phyloP scores from a whole-genome alignment of 805 yeast species.

The Yamadazyma laniorum region DNA sequence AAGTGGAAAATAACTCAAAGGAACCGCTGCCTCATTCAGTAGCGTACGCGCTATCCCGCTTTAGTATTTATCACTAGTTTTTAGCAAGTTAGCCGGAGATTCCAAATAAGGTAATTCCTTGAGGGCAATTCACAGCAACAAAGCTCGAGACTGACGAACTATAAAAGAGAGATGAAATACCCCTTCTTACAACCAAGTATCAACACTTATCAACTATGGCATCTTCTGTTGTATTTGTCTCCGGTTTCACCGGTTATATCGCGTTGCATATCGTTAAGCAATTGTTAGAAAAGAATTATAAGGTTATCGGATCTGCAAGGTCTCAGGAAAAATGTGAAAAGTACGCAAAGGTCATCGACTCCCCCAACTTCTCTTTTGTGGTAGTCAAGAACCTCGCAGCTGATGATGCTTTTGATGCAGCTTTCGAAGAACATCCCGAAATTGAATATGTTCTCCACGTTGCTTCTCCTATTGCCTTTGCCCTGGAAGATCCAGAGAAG shows the following conservation, averaged over 20 bases:
- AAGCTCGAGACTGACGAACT: too few relatives aligned
- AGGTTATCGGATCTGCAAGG: slow-evolving; percentile 52
- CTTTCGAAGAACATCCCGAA: slow-evolving; percentile 24
- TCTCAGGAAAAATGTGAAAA: slow-evolving; percentile 40
- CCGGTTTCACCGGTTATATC: slow-evolving; percentile 56
- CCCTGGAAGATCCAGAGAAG: slow-evolving; percentile 18
- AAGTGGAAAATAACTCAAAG: too few relatives aligned
- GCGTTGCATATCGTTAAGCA: slow-evolving; percentile 48
- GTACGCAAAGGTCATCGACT: slow-evolving; percentile 21
- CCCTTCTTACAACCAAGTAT: background rate
- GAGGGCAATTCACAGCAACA: too few relatives aligned
- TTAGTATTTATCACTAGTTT: too few relatives aligned
- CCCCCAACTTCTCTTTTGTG: slow-evolving; percentile 17
- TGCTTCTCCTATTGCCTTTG: slow-evolving; percentile 28
- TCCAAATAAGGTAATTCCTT: too few relatives aligned
- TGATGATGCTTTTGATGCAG: slow-evolving; percentile 24
- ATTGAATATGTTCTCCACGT: slow-evolving; percentile 26
- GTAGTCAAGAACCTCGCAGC: slow-evolving; percentile 21
- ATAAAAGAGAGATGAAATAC: too few relatives aligned
- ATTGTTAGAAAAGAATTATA: slow-evolving; percentile 37
- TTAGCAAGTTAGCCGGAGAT: too few relatives aligned
- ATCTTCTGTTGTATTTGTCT: slow-evolving; percentile 26
- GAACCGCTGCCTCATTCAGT: too few relatives aligned
- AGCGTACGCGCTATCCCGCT: too few relatives aligned
- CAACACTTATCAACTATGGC: slow-evolving; percentile 27